phyloP scores from a whole-genome alignment of 176 grass and related monocot species.

The Coix lacrymajobi region DNA sequence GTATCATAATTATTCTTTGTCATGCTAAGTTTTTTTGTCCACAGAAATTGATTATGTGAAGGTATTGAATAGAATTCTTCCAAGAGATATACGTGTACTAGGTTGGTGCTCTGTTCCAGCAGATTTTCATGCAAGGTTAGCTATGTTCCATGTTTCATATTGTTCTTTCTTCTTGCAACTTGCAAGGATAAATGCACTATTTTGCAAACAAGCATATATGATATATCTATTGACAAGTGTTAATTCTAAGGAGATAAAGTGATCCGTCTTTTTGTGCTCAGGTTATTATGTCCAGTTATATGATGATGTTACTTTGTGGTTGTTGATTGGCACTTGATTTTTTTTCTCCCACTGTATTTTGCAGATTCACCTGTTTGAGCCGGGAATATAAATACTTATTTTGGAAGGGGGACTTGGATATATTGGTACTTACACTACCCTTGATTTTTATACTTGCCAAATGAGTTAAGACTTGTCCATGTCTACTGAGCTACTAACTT shows the following conservation, averaged over 20 bases:
- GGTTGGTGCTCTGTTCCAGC: constrained; percentile 77
- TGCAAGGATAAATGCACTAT: not conserved
- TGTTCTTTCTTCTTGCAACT: constrained; percentile 2
- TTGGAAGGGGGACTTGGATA: constrained; percentile 74
- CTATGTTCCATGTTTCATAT: not conserved
- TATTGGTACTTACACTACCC: constrained; percentile 45
- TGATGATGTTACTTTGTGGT: not conserved
- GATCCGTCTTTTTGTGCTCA: not conserved
- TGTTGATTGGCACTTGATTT: not conserved
- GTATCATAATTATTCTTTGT: not conserved
- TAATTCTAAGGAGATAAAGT: not conserved
- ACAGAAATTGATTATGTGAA: constrained; percentile 95
- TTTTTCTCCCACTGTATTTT: constrained; percentile 26
- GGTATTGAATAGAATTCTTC: constrained; percentile 87
- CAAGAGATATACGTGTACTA: constrained; percentile 79
- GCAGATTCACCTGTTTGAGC: constrained; percentile 87
- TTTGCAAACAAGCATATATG: not conserved
- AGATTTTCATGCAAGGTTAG: constrained; percentile 83
- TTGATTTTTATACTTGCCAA: constrained; percentile 9
- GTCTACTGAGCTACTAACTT: not conserved
- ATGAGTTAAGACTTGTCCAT: not conserved
- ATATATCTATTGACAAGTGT: not conserved
- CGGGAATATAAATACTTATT: constrained; percentile 93
- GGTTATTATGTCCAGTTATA: not conserved
- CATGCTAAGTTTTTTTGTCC: constrained; percentile 15